Conservation (phyloP, 768 basidiomycete species). For the Hypholoma sublateritium region DNA sequence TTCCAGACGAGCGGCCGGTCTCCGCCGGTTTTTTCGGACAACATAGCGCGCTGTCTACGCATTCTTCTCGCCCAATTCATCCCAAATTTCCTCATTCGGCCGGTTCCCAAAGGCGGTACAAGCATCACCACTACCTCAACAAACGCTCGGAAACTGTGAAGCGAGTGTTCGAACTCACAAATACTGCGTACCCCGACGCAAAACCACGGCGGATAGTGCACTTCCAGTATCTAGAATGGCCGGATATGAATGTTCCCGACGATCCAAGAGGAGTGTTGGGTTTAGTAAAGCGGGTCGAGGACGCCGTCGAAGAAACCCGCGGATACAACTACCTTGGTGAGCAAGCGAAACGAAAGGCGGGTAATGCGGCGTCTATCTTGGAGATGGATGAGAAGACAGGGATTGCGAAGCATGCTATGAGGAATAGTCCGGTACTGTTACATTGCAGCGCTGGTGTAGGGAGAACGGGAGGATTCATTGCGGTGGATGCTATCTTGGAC, state of each 20-base stretch:
- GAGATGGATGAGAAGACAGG: slow-evolving; percentile 57
- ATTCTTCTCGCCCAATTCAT: slow-evolving; percentile 7
- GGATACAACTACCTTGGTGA: slow-evolving; percentile 13
- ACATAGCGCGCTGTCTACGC: slow-evolving; percentile 12
- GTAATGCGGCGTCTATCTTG: slow-evolving; percentile 22
- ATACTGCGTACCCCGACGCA: slow-evolving; percentile 57
- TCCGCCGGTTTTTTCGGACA: slow-evolving; percentile 36
- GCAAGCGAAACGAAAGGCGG: slow-evolving; percentile 5
- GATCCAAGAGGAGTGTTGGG: slow-evolving; percentile 73
- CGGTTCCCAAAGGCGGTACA: slow-evolving; percentile 14
- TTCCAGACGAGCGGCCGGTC: slow-evolving; percentile 21
- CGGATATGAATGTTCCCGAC: slow-evolving; percentile 93
- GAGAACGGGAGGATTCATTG: slow-evolving; percentile 91
- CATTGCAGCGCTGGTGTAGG: slow-evolving; percentile 97
- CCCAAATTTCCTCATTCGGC: slow-evolving; percentile 15
- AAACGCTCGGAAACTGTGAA: slow-evolving; percentile 40
- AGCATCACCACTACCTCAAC: slow-evolving; percentile 24
- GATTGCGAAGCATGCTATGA: slow-evolving; percentile 51
- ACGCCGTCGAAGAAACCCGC: slow-evolving; percentile 36
- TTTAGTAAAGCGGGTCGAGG: slow-evolving; percentile 71
- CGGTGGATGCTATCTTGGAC: slow-evolving; percentile 84
- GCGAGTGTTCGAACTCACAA: slow-evolving; percentile 67
- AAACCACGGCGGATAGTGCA: slow-evolving; percentile 74
- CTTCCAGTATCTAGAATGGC: slow-evolving; percentile 93
- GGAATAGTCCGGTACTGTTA: slow-evolving; percentile 65